Conservation (phyloP, 306 rosid species). For the Dryas alaskensis region DNA sequence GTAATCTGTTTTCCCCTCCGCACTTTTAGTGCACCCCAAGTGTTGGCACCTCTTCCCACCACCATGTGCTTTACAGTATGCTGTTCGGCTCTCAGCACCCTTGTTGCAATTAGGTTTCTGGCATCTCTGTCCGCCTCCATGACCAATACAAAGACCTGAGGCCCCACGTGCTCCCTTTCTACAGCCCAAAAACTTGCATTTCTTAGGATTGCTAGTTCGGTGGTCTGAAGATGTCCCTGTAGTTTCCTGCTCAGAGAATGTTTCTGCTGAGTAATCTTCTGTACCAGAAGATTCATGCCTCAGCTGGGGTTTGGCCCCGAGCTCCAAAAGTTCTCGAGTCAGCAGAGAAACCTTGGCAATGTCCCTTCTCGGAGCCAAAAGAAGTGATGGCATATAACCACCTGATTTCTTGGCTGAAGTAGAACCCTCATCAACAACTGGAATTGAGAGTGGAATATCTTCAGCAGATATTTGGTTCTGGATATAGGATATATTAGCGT, state of each 20-base stretch:
- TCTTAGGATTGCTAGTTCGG: slow-evolving; percentile 56
- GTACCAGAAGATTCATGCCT: slow-evolving; percentile 47
- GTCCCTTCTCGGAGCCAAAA: slow-evolving; percentile 75
- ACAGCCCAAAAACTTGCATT: slow-evolving; percentile 71
- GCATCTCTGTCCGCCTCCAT: slow-evolving; percentile 99
- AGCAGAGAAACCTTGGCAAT: slow-evolving; percentile 35
- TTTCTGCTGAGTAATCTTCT: slow-evolving; percentile 48
- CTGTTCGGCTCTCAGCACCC: slow-evolving; percentile 97
- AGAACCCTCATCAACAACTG: slow-evolving; percentile 88
- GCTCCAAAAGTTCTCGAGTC: slow-evolving; percentile 39
- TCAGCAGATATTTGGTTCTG: slow-evolving; percentile 46
- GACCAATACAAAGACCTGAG: slow-evolving; percentile 96
- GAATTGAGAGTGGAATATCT: slow-evolving; percentile 44
- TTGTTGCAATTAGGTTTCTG: slow-evolving; percentile 94
- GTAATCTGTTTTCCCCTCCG: slow-evolving; percentile 94
- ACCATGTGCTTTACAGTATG: slow-evolving; percentile 97
- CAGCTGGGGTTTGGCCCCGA: slow-evolving; percentile 35
- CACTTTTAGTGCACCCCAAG: slow-evolving; percentile 97
- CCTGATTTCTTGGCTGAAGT: slow-evolving; percentile 90
- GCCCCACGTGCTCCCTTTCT: slow-evolving; percentile 91
- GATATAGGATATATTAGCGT: slow-evolving; percentile 37
- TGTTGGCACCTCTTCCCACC: slow-evolving; percentile 91
- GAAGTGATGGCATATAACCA: slow-evolving; percentile 92
- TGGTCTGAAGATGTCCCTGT: slow-evolving; percentile 46
- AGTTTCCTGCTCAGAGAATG: slow-evolving; percentile 48